These are phyloP conservation scores for Diutina ranongensis DNA, from an alignment of 1,139 yeast genomes.

Conservation along the genomic window DNA sequence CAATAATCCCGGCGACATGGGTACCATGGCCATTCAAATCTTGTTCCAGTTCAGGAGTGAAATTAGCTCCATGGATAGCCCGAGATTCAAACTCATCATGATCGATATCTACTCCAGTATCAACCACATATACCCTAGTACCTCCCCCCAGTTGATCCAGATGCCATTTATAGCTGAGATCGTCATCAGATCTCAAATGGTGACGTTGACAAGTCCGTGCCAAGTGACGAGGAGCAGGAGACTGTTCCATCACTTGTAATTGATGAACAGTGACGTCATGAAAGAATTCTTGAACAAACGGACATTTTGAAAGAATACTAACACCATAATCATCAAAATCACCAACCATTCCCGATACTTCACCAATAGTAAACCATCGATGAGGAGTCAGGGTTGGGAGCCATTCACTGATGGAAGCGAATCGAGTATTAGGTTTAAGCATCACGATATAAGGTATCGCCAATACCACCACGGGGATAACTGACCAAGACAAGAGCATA, in stretches of 20 bases:
- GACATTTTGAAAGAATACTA: conserved; percentile 34
- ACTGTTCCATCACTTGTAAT: conserved; percentile 28
- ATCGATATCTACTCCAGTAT: conserved; percentile 53
- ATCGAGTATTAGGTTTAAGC: too few species aligned
- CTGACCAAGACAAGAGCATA: too few species aligned
- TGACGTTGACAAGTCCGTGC: conserved; percentile 47
- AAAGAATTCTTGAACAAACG: conserved; percentile 44
- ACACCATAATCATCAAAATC: conserved; percentile 39
- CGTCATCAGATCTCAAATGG: conserved; percentile 16
- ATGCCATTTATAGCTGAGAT: conserved; percentile 29
- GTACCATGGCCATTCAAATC: conserved; percentile 73
- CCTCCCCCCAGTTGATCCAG: conserved; percentile 34
- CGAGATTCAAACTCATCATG: conserved; percentile 62
- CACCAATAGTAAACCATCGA: conserved; percentile 40
- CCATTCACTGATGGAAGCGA: too few species aligned
- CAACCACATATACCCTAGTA: conserved; percentile 69
- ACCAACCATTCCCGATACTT: conserved; percentile 54
- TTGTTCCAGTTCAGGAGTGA: conserved; percentile 49
- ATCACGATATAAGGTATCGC: too few species aligned
- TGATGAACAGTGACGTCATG: conserved; percentile 46
- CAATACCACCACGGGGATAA: too few species aligned
- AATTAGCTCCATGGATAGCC: conserved; percentile 46
- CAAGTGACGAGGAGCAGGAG: conserved; percentile 56
- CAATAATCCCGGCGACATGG: conserved; percentile 86
- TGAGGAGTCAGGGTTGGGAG: too few species aligned